These are phyloP conservation scores for Ailanthus altissimus DNA, from an alignment of 345 rosid genomes.

Conservation along the genomic window DNA sequence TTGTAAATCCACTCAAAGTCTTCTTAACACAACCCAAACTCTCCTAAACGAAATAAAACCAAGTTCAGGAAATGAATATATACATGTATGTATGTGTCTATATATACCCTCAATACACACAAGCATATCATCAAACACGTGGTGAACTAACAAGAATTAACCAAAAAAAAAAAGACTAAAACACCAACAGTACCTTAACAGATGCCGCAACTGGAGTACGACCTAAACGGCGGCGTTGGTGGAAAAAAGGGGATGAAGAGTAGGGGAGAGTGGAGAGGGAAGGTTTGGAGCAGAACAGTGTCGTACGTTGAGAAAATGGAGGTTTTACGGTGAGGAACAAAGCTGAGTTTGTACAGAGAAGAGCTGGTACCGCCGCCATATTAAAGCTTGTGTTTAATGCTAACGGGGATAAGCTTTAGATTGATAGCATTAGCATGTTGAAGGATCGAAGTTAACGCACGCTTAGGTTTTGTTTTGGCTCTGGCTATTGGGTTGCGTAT, in stretches of 20 bases:
- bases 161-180: no score
- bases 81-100: no score
- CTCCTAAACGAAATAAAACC: conserved; percentile 37
- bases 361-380: conserved; percentile 42
- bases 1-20: conserved; percentile 52
- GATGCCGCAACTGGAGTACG: conserved; percentile 37
- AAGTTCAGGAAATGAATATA: neutral
- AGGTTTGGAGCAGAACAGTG: conserved; percentile 30
- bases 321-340: conserved; percentile 32
- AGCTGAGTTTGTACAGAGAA: conserved; percentile 25
- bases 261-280: conserved; percentile 25
- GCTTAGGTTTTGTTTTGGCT: neutral
- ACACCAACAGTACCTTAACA: conserved; percentile 40
- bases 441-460: neutral
- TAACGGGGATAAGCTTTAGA: neutral
- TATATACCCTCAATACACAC: conserved; percentile 6
- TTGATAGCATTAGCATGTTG: neutral
- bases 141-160: conserved; percentile 27
- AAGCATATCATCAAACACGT: conserved; percentile 56
- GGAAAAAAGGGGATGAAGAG: conserved; percentile 23
- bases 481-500: neutral
- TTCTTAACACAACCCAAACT: conserved; percentile 46
- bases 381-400: neutral
- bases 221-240: conserved; percentile 22
- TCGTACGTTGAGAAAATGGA: conserved; percentile 24